phyloP scores from a whole-genome alignment of 352 stramenopile genomes.

The Elongisporangium undulatum region DNA sequence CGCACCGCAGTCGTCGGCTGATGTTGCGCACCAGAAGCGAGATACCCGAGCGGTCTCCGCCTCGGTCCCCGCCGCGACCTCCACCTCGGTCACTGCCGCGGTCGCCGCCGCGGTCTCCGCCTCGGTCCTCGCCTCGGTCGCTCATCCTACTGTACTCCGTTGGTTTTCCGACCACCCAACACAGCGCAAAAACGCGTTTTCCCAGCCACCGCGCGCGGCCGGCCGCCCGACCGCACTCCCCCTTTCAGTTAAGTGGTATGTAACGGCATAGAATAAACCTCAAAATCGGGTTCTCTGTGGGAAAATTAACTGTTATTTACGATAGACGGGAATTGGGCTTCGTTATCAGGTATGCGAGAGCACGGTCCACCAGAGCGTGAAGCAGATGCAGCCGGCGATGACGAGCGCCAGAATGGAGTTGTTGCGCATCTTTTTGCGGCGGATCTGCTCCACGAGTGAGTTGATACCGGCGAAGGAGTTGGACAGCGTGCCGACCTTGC shows the following conservation, averaged over 20 bases:
- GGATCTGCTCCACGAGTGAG: slow-evolving; percentile 94
- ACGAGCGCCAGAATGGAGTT: slow-evolving; percentile 96
- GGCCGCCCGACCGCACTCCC: no score
- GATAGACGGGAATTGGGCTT: slow-evolving; percentile 10
- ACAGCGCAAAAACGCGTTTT: not conserved
- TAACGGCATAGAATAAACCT: not conserved
- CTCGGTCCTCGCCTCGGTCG: slow-evolving; percentile 13
- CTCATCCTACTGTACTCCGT: slow-evolving; percentile 2
- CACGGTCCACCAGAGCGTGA: slow-evolving; percentile 95
- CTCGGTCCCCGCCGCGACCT: slow-evolving; percentile 3
- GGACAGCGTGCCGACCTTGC: slow-evolving; percentile 81
- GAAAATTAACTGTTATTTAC: not conserved
- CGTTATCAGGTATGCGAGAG: slow-evolving; percentile 58
- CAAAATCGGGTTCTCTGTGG: not conserved
- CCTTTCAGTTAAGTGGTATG: not conserved
- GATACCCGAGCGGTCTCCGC: slow-evolving; percentile 51
- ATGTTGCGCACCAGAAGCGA: slow-evolving; percentile 94
- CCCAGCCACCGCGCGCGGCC: not conserved
- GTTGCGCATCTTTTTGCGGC: slow-evolving; percentile 95
- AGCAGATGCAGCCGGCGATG: slow-evolving; percentile 94
- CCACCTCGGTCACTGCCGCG: slow-evolving; percentile 2
- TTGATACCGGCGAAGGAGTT: slow-evolving; percentile 95
- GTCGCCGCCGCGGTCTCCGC: not conserved
- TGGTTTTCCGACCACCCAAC: not conserved
- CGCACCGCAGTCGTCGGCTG: slow-evolving; percentile 79